Evolutionary conservation across 495 filamentous ascomycete genomes (phyloP).

Genomic region (Melanomma pulvis-pyrius): DNA sequence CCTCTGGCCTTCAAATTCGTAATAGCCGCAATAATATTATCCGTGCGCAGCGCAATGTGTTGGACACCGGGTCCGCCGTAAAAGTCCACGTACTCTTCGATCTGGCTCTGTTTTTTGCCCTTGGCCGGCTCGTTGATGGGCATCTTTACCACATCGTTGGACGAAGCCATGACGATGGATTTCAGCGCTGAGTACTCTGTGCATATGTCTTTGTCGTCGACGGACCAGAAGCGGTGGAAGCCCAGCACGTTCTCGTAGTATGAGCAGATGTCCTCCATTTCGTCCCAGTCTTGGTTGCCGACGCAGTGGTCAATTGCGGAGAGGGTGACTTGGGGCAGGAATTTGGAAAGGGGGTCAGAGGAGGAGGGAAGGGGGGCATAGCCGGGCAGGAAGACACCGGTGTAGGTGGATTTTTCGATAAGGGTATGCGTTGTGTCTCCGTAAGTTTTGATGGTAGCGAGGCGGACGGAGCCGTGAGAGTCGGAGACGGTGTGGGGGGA

Average conservation of each 20-base stretch:
- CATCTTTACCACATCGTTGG: constrained; percentile 87
- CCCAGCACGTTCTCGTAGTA: constrained; percentile 87
- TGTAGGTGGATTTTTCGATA: constrained; percentile 67
- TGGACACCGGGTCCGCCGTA: constrained; percentile 86
- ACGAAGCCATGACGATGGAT: constrained; percentile 82
- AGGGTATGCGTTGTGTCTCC: constrained; percentile 91
- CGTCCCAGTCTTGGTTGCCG: constrained; percentile 88
- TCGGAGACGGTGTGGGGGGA: constrained; percentile 56
- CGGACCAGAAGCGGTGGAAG: constrained; percentile 94
- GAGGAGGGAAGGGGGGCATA: constrained; percentile 56
- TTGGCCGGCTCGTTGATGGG: constrained; percentile 94
- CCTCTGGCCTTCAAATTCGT: constrained; percentile 73
- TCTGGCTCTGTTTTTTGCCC: constrained; percentile 83
- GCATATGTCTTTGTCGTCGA: constrained; percentile 84
- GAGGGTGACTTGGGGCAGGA: constrained; percentile 64
- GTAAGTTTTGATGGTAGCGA: constrained; percentile 81
- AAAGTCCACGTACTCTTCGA: constrained; percentile 90
- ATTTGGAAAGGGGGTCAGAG: constrained; percentile 52
- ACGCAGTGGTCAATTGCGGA: constrained; percentile 88
- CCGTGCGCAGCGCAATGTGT: constrained; percentile 83
- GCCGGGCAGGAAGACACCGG: constrained; percentile 78
- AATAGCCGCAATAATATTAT: constrained; percentile 75
- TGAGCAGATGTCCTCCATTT: constrained; percentile 81
- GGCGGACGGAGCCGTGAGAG: constrained; percentile 59
- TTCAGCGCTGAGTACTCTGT: constrained; percentile 86